Conservation (phyloP, 2,329 filamentous ascomycete genomes). For the Venturia oleaginea region DNA sequence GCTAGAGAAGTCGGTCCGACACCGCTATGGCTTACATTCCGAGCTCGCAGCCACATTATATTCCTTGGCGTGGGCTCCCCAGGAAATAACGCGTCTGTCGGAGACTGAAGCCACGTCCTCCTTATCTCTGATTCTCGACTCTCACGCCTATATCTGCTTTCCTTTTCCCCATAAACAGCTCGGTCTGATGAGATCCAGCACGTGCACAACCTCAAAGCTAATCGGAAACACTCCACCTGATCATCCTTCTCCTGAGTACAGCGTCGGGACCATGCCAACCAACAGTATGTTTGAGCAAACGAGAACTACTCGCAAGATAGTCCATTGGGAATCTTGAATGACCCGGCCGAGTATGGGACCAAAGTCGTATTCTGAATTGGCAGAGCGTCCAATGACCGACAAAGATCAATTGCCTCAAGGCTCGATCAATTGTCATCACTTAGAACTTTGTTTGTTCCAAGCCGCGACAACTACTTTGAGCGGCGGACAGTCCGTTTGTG, state of each 20-base stretch:
- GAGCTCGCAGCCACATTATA: background rate
- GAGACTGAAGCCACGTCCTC: background rate
- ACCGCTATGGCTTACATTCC: background rate
- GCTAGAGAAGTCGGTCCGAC: background rate
- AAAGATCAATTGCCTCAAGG: background rate
- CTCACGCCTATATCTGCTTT: too few species aligned
- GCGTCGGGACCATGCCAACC: background rate
- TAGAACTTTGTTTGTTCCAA: background rate
- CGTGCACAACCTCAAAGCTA: background rate
- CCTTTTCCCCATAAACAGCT: background rate
- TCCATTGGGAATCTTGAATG: background rate
- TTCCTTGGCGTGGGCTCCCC: background rate
- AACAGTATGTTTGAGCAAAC: background rate
- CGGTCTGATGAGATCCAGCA: background rate
- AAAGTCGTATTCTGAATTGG: background rate
- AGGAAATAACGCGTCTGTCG: background rate
- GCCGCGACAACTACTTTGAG: background rate
- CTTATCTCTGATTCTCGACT: background rate
- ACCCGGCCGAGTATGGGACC: background rate
- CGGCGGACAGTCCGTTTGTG: background rate
- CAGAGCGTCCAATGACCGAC: background rate
- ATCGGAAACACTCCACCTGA: background rate
- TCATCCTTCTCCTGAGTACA: background rate
- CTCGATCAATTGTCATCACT: background rate
- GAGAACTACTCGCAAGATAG: background rate